Conservation (phyloP, 1,284 basidiomycete species). For the Ceratobasidium theobromae region DNA sequence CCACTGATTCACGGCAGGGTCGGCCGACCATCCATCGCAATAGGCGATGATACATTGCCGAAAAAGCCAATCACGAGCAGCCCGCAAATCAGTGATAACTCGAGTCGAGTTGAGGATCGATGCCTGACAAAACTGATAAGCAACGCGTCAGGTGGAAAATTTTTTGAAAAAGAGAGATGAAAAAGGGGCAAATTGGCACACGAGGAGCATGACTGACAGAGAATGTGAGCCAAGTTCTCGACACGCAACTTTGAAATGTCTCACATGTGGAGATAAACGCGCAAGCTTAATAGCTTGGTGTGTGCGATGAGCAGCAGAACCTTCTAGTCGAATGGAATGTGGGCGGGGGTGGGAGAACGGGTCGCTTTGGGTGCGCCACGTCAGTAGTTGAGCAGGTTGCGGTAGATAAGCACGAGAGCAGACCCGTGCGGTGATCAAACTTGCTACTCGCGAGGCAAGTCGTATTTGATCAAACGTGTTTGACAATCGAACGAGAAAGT, state of each 20-base stretch:
- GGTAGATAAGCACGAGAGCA: no score
- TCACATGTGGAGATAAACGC: neutral
- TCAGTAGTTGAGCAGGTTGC: no score
- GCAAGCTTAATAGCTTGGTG: no score
- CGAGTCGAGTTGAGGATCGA: no score
- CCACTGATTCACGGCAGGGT: no score
- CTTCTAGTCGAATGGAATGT: no score
- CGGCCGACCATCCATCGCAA: no score
- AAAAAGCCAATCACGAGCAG: neutral
- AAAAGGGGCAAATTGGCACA: neutral
- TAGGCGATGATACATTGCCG: no score
- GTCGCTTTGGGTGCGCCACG: no score
- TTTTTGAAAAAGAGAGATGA: neutral
- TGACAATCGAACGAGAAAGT: neutral
- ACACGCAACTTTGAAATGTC: neutral
- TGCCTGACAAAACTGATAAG: no score
- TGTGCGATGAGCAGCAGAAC: no score
- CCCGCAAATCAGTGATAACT: neutral
- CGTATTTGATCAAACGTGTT: neutral
- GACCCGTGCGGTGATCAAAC: neutral
- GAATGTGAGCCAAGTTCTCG: neutral
- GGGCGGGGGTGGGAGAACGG: no score
- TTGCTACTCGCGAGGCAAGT: neutral
- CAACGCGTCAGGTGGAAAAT: neutral
- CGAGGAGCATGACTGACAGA: neutral